Percentiles rank a stretch among this genome's conserved stretches.
Evolutionary conservation across 176 grass and related monocot genomes (phyloP).

Genomic region (Bothriochloa decipiens): DNA sequence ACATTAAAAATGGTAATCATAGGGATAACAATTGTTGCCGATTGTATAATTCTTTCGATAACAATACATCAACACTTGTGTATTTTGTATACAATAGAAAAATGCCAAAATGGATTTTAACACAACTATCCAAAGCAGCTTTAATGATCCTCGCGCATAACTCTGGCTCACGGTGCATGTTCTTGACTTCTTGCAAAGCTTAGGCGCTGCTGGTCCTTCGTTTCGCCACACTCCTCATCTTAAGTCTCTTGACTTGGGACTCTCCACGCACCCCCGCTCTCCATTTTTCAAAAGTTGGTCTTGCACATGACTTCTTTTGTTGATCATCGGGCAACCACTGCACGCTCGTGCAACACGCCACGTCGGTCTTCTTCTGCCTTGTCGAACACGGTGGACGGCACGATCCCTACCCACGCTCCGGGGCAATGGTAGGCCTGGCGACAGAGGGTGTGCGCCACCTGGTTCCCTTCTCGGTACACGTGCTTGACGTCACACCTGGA

Average conservation of each 20-base stretch:
- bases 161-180: not conserved
- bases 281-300: not conserved
- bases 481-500: not conserved
- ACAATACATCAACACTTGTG: not conserved
- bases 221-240: not conserved
- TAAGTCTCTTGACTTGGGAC: not conserved
- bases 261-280: too few relatives aligned
- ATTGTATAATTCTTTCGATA: not conserved
- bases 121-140: not conserved
- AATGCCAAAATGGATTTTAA: not conserved
- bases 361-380: not conserved
- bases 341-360: not conserved
- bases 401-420: not conserved
- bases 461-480: not conserved
- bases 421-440: not conserved
- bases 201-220: too few relatives aligned
- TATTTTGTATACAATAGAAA: not conserved
- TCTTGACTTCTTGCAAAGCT: not conserved
- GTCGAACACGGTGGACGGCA: not conserved
- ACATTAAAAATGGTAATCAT: not conserved
- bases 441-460: not conserved
- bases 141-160: not conserved
- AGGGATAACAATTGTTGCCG: not conserved
- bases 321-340: not conserved
- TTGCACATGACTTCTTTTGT: not conserved